These are phyloP conservation scores for Corallochytrium limacisporum DNA, from an alignment of 78 protist genomes.

Conservation along the genomic window DNA sequence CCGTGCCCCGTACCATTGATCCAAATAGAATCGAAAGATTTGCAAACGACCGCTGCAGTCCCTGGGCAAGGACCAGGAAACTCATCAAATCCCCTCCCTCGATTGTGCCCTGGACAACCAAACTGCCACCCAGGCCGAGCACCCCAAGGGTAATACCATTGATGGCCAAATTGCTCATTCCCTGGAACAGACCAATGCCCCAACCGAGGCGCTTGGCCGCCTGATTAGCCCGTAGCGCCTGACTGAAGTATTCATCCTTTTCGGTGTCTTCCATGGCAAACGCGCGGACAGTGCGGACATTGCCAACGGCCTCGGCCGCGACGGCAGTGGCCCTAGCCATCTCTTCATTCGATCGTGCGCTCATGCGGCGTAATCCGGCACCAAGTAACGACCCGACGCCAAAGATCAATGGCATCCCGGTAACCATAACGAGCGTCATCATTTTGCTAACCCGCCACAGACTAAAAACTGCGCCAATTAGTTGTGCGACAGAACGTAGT, in stretches of 20 bases:
- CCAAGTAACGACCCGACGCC: not conserved
- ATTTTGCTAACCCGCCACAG: too few species aligned
- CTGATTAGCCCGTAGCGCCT: not conserved
- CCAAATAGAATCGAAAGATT: not conserved
- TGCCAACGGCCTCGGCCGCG: not conserved
- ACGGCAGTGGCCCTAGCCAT: not conserved
- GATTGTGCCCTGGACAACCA: not conserved
- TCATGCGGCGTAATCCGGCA: not conserved
- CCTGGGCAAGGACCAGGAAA: slow-evolving; percentile 1
- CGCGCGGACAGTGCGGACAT: slow-evolving; percentile 22
- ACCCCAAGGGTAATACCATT: not conserved
- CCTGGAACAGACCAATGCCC: slow-evolving; percentile 14
- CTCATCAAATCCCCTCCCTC: not conserved
- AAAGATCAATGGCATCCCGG: not conserved
- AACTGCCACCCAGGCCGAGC: not conserved
- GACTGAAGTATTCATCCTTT: not conserved
- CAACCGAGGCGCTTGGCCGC: not conserved
- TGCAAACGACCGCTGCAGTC: not conserved
- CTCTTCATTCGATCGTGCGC: not conserved
- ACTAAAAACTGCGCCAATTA: too few species aligned
- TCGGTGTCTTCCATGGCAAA: slow-evolving; percentile 11
- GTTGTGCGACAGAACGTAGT: not conserved
- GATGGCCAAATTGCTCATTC: not conserved
- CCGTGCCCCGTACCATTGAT: not conserved
- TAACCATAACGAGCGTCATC: not conserved